Base-by-base conservation (phyloP, 2,329 filamentous ascomycete genomes). In the Penicillium freii region DNA sequence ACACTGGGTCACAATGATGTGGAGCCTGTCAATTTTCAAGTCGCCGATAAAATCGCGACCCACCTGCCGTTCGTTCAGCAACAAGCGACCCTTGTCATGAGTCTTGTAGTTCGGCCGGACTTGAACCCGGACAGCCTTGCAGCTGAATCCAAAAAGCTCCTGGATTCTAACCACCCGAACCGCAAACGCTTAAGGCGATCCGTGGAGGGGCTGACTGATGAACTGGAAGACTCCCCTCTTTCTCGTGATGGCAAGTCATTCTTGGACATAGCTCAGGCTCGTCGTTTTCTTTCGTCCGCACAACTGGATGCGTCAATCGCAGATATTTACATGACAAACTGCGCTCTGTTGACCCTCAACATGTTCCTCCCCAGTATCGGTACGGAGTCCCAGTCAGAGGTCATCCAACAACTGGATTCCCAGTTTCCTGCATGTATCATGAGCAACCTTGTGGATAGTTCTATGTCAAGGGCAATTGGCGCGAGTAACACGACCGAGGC, bases 261-360 rank as follows among this genome's bases (percentile, higher is more conserved):
- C 45, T 75, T 82, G 38, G 67, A 73, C 42, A 62, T 66, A 4
- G 53, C 62, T 1, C 58, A 68, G 9, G 64, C 78, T 31, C 57
- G 71, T 33, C 54, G 58, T 11, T 62, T 69, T 43, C 60, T 80
- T 15, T 64, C 69, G 13, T 65, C 67, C 1, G 60, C 64, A n/a
- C 36, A 66, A 23, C 49, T 67, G 4, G 59, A 63, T 15, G 59
- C 70, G 66, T 9, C 74, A 73, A 10, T 70, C 71, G 67, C 73
- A 3, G 64, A 79, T 21, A 55, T 82, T 5, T 69, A 79, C 54
- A 69, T 72, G 36, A 75, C 77, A 13, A 82, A 82, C 62, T 75
- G 71, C 56, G 70, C 73, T 23, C 65, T 65, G 7, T 64, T 82
- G 38, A 77, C 78, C 4, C 65, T 71, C 15, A 71, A 76, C 19